Evolutionary conservation across 345 rosid species (phyloP).

Genomic region (Brassica incana): DNA sequence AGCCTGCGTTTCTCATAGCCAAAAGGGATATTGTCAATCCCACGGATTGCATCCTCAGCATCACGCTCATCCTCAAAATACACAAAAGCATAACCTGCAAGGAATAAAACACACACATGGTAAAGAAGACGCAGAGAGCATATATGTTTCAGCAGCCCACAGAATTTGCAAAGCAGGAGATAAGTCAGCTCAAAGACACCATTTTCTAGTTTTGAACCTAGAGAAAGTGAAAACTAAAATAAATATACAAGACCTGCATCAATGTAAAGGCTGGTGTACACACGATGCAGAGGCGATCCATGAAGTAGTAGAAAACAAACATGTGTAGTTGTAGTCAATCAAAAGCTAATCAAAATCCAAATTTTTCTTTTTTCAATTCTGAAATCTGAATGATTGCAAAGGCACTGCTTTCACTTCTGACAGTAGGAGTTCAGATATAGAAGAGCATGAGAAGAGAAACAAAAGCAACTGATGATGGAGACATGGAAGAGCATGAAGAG

Average conservation of each 20-base stretch:
- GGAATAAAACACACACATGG: neutral
- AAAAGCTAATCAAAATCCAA: constrained; percentile 50
- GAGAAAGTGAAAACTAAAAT: constrained; percentile 35
- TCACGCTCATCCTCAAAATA: constrained; percentile 85
- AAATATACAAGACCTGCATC: constrained; percentile 73
- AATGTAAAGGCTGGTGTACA: constrained; percentile 51
- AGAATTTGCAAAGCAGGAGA: constrained; percentile 1
- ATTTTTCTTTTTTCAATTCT: constrained; percentile 52
- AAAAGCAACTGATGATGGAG: constrained; percentile 36
- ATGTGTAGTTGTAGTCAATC: constrained; percentile 49
- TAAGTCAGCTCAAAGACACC: neutral
- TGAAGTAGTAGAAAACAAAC: constrained; percentile 74
- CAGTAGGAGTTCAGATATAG: constrained; percentile 61
- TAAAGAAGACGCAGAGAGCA: constrained; percentile 13
- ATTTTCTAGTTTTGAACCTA: constrained; percentile 29
- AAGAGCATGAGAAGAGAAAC: constrained; percentile 51
- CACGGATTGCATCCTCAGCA: constrained; percentile 82
- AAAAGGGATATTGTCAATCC: constrained; percentile 62
- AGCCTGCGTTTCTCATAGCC: constrained; percentile 74
- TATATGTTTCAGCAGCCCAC: neutral
- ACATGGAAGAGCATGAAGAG: constrained; percentile 39
- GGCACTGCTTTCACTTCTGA: constrained; percentile 65
- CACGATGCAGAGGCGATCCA: constrained; percentile 71
- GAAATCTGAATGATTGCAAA: constrained; percentile 70
- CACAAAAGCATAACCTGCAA: constrained; percentile 84